A percentile compares a stretch with the other conserved stretches of the same genome.
phyloP scores from a whole-genome alignment of 306 rosid genomes.

The Prosopis cineraria region DNA sequence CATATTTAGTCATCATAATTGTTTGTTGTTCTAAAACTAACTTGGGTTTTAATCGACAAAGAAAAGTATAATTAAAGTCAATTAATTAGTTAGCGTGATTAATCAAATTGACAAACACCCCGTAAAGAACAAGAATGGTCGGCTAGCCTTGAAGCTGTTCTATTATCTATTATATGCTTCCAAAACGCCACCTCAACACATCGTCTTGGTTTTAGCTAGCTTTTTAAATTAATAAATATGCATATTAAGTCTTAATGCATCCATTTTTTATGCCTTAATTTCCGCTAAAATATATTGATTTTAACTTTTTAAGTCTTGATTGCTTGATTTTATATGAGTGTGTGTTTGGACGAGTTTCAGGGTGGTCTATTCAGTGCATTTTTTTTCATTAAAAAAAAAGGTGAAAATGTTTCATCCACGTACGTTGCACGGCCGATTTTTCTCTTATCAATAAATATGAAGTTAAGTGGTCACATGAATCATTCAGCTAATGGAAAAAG shows the following conservation, averaged over 20 bases:
- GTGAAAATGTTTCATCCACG: too few relatives aligned
- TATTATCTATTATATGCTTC: not conserved
- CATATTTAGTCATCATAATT: not conserved
- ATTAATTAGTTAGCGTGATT: not conserved
- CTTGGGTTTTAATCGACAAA: not conserved
- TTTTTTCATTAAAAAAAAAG: too few relatives aligned
- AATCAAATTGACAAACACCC: not conserved
- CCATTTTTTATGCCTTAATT: not conserved
- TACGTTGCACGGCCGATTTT: too few relatives aligned
- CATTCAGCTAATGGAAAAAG: too few relatives aligned
- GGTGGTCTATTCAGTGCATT: not conserved
- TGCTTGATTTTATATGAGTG: too few relatives aligned
- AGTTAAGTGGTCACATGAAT: too few relatives aligned
- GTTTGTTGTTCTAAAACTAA: not conserved
- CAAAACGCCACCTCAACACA: not conserved
- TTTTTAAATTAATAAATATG: not conserved
- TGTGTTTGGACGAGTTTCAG: not conserved
- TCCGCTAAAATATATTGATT: not conserved
- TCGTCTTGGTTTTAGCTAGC: not conserved
- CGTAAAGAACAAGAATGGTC: not conserved
- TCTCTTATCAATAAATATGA: too few relatives aligned
- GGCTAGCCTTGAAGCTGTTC: too few relatives aligned
- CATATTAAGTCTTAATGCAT: not conserved
- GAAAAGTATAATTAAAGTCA: not conserved
- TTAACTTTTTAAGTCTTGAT: not conserved